Conservation (phyloP, 805 yeast genomes). For the Lipomyces oligophaga region DNA sequence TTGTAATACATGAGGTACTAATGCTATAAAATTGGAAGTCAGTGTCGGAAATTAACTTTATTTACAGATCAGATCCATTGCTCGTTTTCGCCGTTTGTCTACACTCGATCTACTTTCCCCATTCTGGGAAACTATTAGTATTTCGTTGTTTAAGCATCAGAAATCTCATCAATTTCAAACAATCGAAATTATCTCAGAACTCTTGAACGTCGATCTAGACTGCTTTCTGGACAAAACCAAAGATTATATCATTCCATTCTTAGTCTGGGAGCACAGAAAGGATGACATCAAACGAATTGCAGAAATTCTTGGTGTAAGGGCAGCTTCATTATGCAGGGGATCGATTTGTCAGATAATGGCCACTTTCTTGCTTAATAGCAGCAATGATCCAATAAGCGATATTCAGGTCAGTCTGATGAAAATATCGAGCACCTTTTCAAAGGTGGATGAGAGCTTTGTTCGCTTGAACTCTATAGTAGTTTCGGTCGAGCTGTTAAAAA, state of each 20-base stretch:
- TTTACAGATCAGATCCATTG: conserved; percentile 33
- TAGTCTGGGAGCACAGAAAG: conserved; percentile 61
- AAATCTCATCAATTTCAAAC: conserved; percentile 35
- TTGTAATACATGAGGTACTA: conserved; percentile 64
- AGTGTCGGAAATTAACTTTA: no score
- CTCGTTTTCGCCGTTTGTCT: conserved; percentile 54
- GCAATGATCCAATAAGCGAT: conserved; percentile 46
- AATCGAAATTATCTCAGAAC: conserved; percentile 56
- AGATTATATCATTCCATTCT: conserved; percentile 69
- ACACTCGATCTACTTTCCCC: conserved; percentile 81
- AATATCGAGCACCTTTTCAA: conserved; percentile 48
- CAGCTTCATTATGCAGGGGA: conserved; percentile 47
- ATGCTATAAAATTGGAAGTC: no score
- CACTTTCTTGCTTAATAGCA: conserved; percentile 51
- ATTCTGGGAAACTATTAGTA: conserved; percentile 67
- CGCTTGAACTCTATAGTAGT: conserved; percentile 30
- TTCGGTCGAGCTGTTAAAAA: conserved; percentile 41
- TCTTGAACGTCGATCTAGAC: conserved; percentile 58
- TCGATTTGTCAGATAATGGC: conserved; percentile 56
- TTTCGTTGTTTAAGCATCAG: conserved; percentile 52
- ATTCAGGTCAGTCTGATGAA: conserved; percentile 53
- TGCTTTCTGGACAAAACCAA: conserved; percentile 67
- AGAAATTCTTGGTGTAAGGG: conserved; percentile 44
- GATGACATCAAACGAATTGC: conserved; percentile 65
- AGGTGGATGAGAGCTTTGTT: conserved; percentile 35